Evolutionary conservation across 2,329 filamentous ascomycete species (phyloP), one percentile per base, ranked within the genome.

Genomic region (Juglanconis sp.): DNA sequence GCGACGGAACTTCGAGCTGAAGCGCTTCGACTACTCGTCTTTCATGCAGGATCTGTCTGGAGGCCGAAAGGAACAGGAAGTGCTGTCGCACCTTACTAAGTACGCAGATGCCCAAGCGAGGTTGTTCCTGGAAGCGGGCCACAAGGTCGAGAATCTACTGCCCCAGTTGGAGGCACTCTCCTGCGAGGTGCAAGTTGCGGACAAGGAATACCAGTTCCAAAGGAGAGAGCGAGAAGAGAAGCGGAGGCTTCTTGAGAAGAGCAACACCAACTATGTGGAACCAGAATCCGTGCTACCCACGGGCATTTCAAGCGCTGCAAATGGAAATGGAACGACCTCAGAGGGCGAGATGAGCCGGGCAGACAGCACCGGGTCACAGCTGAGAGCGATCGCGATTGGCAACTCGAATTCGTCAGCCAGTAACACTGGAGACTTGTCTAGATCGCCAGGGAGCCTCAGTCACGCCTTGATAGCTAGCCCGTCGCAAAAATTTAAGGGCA

Each of bases 21-120:
- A 96, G 77, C 88, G 96, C 9, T 99, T 99, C 69, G 96, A 99
- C 74, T 99, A 99, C 73, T 98, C 94, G 3, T 96, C 92, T 13
- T 99, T 98, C 71, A 96, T 99, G 91, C 94, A 98, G 70, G 95
- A 99, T 77, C 81, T 99, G n/a, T 95, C 98, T 65, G 95, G 95
- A 35, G 95, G 95, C n/a, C 88, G 95, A 64, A 99, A 98, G 73
- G 95, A 99, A 69, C 95, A 98, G 70, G 95, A 99, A 72, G 91
- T 99, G 4, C 76, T 99, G 35, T 98, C 94, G 1, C 91, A 97
- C 71, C 81, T 99, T 36, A 99, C 95, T 1, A 94, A 89, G 71
- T 99, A 93, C 72, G 96, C 96, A 9, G 92, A 96, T 71, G 87
- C 89, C 3, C 95, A 99, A 71, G 91, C 95, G 15, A 88, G 86